Percentiles rank a stretch among this genome's conserved stretches.
phyloP scores from a whole-genome alignment of 225 moss, liverwort and hornwort species.

The Thuidium tamariscinum region DNA sequence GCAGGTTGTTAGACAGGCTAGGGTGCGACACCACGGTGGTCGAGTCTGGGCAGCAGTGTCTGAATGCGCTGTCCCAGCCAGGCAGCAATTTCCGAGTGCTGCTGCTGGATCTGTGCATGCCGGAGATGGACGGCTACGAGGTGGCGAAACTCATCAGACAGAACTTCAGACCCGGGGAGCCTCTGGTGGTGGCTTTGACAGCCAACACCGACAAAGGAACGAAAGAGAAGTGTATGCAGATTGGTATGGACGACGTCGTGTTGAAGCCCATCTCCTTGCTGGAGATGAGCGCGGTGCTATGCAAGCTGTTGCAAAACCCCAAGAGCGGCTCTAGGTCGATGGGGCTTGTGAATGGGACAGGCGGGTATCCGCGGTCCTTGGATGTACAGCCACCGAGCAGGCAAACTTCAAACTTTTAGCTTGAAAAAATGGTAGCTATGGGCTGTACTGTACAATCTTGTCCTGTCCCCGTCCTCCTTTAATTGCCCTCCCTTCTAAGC shows the following conservation, averaged over 20 bases:
- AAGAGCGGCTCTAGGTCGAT: slow-evolving; percentile 33
- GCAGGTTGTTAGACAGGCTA: slow-evolving; percentile 32
- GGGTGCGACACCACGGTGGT: slow-evolving; percentile 45
- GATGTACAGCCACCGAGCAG: background rate
- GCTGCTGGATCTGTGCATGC: slow-evolving; percentile 59
- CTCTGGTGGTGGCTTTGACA: slow-evolving; percentile 51
- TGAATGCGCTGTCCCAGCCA: slow-evolving; percentile 29
- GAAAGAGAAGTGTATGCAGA: slow-evolving; percentile 35
- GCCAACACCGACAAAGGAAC: slow-evolving; percentile 54
- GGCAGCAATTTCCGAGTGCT: slow-evolving; percentile 35
- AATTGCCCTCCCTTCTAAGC: background rate
- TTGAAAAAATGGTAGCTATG: background rate
- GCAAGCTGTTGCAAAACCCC: slow-evolving; percentile 26
- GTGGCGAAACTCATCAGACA: slow-evolving; percentile 47
- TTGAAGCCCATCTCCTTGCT: slow-evolving; percentile 43
- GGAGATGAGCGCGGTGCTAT: slow-evolving; percentile 46
- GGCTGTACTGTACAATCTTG: background rate
- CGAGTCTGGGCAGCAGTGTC: slow-evolving; percentile 44
- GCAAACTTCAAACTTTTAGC: background rate
- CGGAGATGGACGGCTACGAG: slow-evolving; percentile 69
- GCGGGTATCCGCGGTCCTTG: background rate
- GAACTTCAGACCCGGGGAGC: slow-evolving; percentile 41
- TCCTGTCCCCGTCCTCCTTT: background rate
- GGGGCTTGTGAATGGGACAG: background rate
- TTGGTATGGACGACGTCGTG: slow-evolving; percentile 55